phyloP scores from a whole-genome alignment of 805 yeast species.

The Starmerella ratchasimensis region DNA sequence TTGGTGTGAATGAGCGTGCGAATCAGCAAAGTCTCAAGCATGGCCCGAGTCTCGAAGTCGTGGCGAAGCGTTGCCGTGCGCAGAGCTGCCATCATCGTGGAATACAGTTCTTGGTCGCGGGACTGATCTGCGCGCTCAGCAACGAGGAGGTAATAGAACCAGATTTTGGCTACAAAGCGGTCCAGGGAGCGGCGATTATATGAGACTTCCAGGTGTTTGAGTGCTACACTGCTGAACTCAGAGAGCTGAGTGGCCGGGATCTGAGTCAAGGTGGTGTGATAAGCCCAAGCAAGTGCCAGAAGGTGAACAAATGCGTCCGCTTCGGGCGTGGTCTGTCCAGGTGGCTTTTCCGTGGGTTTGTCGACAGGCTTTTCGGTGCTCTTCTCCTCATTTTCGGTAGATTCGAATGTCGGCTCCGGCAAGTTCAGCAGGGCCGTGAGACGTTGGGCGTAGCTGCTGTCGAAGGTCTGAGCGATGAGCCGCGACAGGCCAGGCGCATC shows the following conservation, averaged over 20 bases:
- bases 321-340: conserved; percentile 52
- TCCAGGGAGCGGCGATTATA: conserved; percentile 77
- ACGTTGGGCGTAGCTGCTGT: conserved; percentile 30
- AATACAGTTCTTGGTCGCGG: conserved; percentile 38
- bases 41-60: conserved; percentile 82
- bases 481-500: conserved; percentile 40
- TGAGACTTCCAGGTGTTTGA: conserved; percentile 31
- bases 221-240: conserved; percentile 27
- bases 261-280: conserved; percentile 38
- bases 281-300: conserved; percentile 59
- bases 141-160: conserved; percentile 80
- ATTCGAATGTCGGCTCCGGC: conserved; percentile 18
- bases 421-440: conserved; percentile 30
- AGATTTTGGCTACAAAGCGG: conserved; percentile 71
- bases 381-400: conserved; percentile 20
- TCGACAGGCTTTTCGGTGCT: not conserved
- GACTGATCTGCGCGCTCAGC: conserved; percentile 46
- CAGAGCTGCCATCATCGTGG: conserved; percentile 56
- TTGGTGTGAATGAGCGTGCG: conserved; percentile 67
- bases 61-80: conserved; percentile 85
- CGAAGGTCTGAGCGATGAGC: conserved; percentile 40
- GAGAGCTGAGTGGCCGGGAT: conserved; percentile 39
- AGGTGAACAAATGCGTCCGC: conserved; percentile 67
- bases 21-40: conserved; percentile 68
- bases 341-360: not conserved